Conservation (phyloP, 768 basidiomycete species). For the Coprinopsis marcescibilis region DNA sequence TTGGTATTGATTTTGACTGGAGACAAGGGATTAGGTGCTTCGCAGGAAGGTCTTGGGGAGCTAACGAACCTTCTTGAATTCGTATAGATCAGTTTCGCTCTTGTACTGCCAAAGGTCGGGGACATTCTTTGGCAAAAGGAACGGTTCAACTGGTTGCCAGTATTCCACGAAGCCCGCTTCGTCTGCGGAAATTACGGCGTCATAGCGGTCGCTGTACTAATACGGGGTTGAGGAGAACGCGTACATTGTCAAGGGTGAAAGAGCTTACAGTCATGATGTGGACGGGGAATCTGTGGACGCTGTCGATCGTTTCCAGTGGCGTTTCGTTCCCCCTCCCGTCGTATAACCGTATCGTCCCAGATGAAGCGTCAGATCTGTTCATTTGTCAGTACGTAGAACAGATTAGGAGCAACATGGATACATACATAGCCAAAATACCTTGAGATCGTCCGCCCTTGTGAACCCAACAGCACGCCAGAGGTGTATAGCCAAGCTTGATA, state of each 20-base stretch:
- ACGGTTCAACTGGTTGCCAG: slow-evolving; percentile 90
- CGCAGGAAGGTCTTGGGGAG: not conserved
- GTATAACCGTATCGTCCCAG: slow-evolving; percentile 79
- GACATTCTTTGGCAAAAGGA: slow-evolving; percentile 72
- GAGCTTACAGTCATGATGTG: slow-evolving; percentile 74
- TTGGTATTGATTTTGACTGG: slow-evolving; percentile 87
- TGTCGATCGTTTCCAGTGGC: slow-evolving; percentile 71
- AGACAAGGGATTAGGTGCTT: not conserved
- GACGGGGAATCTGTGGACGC: slow-evolving; percentile 82
- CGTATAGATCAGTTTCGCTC: slow-evolving; percentile 88
- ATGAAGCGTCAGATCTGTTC: slow-evolving; percentile 76
- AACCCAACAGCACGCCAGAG: slow-evolving; percentile 92
- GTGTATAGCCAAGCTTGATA: slow-evolving; percentile 80
- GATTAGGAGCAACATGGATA: slow-evolving; percentile 13
- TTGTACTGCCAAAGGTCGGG: slow-evolving; percentile 87
- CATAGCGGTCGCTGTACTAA: slow-evolving; percentile 87
- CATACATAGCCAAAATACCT: slow-evolving; percentile 79
- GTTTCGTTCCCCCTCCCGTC: slow-evolving; percentile 84
- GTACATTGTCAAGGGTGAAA: not conserved
- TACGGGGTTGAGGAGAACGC: slow-evolving; percentile 1
- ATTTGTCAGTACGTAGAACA: no score
- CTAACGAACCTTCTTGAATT: slow-evolving; percentile 86
- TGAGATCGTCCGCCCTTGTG: slow-evolving; percentile 85
- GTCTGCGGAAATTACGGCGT: slow-evolving; percentile 91
- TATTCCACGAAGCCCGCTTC: slow-evolving; percentile 94